Conservation (phyloP, 2,329 filamentous ascomycete species). For the Graphiopsis chlorocephala region DNA sequence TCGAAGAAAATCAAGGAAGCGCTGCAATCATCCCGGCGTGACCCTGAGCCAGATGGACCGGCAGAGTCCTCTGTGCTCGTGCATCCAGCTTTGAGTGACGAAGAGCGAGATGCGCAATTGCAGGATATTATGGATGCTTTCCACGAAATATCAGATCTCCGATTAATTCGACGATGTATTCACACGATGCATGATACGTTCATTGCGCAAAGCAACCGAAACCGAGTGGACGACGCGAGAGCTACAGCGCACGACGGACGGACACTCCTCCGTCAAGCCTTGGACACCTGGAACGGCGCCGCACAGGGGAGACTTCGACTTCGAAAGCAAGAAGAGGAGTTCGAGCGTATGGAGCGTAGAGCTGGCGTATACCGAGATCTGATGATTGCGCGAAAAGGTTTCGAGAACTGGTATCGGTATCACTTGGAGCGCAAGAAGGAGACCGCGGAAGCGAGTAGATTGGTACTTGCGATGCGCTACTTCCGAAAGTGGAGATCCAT, state of each 20-base stretch:
- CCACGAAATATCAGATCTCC: constrained; percentile 18
- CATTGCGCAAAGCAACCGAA: constrained; percentile 28
- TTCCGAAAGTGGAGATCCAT: constrained; percentile 69
- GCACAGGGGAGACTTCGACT: constrained; percentile 23
- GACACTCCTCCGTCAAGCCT: constrained; percentile 52
- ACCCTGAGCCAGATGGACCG: neutral
- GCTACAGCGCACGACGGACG: constrained; percentile 51
- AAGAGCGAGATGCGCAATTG: neutral
- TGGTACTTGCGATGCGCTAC: constrained; percentile 62
- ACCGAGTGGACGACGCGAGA: constrained; percentile 34
- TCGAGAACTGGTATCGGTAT: constrained; percentile 7
- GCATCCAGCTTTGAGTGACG: neutral
- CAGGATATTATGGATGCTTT: neutral
- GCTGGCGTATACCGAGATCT: constrained; percentile 8
- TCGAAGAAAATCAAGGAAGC: neutral
- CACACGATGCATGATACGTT: constrained; percentile 47
- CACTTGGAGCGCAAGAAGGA: neutral
- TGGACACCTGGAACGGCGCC: constrained; percentile 50
- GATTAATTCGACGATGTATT: constrained; percentile 32
- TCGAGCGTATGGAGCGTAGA: constrained; percentile 17
- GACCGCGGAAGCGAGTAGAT: neutral
- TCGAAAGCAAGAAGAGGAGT: constrained; percentile 17
- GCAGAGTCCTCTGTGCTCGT: neutral
- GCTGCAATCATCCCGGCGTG: neutral
- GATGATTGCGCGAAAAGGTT: constrained; percentile 10